Percentiles rank a stretch among this genome's conserved stretches.
These are phyloP conservation scores for Boletales sp. DNA, from an alignment of 768 basidiomycete species.

Conservation along the genomic window DNA sequence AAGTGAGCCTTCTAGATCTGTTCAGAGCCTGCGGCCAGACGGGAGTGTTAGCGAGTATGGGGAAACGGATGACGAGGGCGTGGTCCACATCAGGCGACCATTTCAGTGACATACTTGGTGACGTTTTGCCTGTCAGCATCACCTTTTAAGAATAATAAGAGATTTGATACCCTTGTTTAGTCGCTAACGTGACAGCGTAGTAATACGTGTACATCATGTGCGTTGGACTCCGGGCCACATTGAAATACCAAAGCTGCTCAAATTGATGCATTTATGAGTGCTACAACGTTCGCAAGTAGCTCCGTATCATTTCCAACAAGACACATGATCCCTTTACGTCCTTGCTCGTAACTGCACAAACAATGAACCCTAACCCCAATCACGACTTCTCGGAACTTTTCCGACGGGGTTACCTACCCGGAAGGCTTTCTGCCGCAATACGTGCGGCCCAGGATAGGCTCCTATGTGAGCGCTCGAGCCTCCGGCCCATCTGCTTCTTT, in stretches of 20 bases:
- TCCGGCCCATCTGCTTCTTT: too few relatives aligned
- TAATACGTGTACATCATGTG: constrained; percentile 10
- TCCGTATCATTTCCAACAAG: too few relatives aligned
- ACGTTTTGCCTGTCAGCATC: not conserved
- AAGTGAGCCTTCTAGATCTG: constrained; percentile 24
- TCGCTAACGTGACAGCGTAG: constrained; percentile 7
- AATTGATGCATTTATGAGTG: too few relatives aligned
- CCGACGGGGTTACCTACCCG: too few relatives aligned
- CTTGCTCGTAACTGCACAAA: too few relatives aligned
- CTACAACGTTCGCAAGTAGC: too few relatives aligned
- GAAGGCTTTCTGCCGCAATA: too few relatives aligned
- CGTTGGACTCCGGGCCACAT: constrained; percentile 4
- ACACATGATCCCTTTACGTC: too few relatives aligned
- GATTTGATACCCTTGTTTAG: constrained; percentile 25
- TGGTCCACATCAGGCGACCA: constrained; percentile 73
- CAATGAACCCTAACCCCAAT: too few relatives aligned
- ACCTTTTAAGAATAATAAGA: not conserved
- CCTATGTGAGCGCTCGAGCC: too few relatives aligned
- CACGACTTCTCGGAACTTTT: too few relatives aligned
- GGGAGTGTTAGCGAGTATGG: constrained; percentile 67
- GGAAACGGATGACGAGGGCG: constrained; percentile 83
- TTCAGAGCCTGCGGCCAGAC: constrained; percentile 37
- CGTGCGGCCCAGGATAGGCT: too few relatives aligned
- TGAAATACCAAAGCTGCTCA: not conserved
- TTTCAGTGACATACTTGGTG: constrained; percentile 13